Evolutionary conservation across 768 basidiomycete genomes (phyloP).

Genomic region (Suillus bovinus): DNA sequence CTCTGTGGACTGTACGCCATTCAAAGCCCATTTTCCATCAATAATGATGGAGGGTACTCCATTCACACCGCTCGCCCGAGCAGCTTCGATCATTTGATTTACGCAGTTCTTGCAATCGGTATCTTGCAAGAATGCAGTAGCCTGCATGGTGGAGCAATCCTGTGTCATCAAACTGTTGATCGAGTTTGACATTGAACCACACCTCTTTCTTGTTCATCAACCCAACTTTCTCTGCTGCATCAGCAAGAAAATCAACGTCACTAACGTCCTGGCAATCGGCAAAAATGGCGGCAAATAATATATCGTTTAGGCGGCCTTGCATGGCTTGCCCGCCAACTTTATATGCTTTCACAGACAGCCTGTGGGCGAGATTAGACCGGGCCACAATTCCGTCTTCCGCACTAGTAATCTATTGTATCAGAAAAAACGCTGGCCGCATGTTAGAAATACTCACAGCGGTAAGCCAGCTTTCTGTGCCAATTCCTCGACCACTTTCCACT

Average conservation of each 20-base stretch:
- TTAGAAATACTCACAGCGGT: conserved; percentile 20
- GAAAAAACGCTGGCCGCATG: neutral
- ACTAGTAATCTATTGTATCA: conserved; percentile 21
- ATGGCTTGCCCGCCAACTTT: conserved; percentile 40
- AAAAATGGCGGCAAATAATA: conserved; percentile 42
- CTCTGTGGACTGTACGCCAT: conserved; percentile 44
- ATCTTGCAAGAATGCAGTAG: conserved; percentile 41
- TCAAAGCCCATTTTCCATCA: conserved; percentile 45
- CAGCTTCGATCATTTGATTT: conserved; percentile 39
- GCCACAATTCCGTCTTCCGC: conserved; percentile 39
- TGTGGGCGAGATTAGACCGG: conserved; percentile 43
- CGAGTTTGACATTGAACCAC: conserved; percentile 9
- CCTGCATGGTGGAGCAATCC: conserved; percentile 24
- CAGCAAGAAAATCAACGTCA: conserved; percentile 34
- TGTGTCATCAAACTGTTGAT: conserved; percentile 1
- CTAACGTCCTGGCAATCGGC: conserved; percentile 42
- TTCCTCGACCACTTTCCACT: conserved; percentile 27
- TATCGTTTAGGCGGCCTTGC: conserved; percentile 38
- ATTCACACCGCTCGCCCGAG: conserved; percentile 44
- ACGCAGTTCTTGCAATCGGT: conserved; percentile 43
- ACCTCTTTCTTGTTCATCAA: conserved; percentile 42
- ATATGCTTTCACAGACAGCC: conserved; percentile 46
- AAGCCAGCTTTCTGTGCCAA: conserved; percentile 32
- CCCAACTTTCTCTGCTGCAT: conserved; percentile 39
- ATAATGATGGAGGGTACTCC: conserved; percentile 56